Base-by-base conservation (phyloP, 192 early-diverging fungal species). In the Borealophlyctis nickersoniae region DNA sequence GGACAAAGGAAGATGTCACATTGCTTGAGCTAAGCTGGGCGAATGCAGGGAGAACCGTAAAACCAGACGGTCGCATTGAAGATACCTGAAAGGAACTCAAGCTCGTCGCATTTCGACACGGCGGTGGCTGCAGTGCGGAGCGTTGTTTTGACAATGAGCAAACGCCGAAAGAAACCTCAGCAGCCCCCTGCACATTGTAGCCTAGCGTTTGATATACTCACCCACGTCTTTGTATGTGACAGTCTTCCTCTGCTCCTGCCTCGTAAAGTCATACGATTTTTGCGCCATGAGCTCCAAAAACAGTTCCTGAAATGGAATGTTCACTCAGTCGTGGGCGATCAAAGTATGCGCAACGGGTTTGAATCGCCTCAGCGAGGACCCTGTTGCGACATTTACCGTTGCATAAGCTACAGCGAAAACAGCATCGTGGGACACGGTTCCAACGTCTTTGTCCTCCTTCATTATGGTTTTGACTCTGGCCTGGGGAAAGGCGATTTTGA, bases 401-500 rank as follows among this genome's bases (percentile, higher is more conserved):
- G 67, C 67, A 39, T 61, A 36, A 4, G 67, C 61, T 16, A 53
- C 55, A 22, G 67, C 67, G 31, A 63, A 69, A 0, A 69, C 60
- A 1, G 67, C 67, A 26, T 69, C 67, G 26, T 62, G n/a, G 0
- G 32, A n/a, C 26, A 62, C 30, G 2, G 16, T 32, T 2, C 26
- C 2, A 13, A 63, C 36, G 32, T 29, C 67, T 24, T 45, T 63
- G 60, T 63, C 67, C 31, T 69, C 67, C 24, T 53, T 39, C 60
- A 69, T 69, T 11, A 69, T 69, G 3, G 60, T 39, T 36, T 69
- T 69, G 59, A 69, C 67, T 16, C 67, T 50, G 32, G 67, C 60
- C 30, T 69, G 67, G 5, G 67, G 67, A 27, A 69, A 69, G 29
- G 67, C 57, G 0, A 59, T 49, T 53, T 68, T 68, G n/a, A n/a